A percentile compares a stretch with the other conserved stretches of the same genome.
Conservation (phyloP, 768 basidiomycete genomes). For the Termitomyces sp. region DNA sequence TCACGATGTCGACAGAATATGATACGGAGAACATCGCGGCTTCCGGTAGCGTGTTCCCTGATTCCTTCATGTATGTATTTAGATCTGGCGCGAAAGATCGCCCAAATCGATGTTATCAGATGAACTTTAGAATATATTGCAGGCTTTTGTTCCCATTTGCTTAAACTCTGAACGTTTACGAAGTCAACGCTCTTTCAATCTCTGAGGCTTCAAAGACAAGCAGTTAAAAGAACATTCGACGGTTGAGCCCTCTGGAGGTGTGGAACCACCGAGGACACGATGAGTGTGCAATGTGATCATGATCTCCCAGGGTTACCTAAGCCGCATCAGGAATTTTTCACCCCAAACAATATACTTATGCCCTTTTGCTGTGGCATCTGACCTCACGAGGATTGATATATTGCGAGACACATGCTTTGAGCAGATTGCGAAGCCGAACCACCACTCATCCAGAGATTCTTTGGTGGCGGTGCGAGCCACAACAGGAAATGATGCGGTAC, state of each 20-base stretch:
- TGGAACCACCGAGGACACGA: background rate
- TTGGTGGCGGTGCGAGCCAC: background rate
- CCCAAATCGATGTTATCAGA: background rate
- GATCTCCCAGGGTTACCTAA: background rate
- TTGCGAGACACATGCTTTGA: background rate
- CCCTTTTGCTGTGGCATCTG: background rate
- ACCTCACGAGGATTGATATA: background rate
- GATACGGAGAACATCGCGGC: background rate
- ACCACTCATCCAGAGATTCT: background rate
- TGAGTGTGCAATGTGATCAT: background rate
- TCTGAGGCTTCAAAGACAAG: background rate
- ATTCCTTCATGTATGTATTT: background rate
- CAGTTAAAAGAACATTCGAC: background rate
- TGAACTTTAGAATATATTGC: background rate
- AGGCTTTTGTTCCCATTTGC: background rate
- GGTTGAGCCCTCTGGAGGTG: background rate
- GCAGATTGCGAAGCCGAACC: background rate
- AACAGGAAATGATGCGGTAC: background rate
- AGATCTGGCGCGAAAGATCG: background rate
- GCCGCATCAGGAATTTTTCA: background rate
- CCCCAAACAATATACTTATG: background rate
- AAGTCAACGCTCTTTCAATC: background rate
- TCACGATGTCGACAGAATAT: background rate
- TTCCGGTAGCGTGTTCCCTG: background rate
- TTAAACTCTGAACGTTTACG: background rate